Percentiles rank a stretch among this genome's conserved stretches.
phyloP scores from a whole-genome alignment of 2,329 filamentous ascomycete genomes.

The Pyrenophora seminiperda region DNA sequence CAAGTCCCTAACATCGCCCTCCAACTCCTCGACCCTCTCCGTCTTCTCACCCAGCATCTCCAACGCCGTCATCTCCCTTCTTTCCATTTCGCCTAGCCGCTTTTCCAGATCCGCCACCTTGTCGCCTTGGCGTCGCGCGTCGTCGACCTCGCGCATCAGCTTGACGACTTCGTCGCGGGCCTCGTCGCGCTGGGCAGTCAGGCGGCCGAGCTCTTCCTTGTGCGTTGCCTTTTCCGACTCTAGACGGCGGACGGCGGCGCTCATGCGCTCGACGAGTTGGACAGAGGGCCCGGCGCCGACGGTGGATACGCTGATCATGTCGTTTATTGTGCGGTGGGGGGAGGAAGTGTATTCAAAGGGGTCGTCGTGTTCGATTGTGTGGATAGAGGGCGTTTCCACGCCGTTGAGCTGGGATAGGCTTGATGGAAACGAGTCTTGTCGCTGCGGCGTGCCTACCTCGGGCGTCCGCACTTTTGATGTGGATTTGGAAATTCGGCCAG shows the following conservation, averaged over 20 bases:
- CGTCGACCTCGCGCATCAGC: constrained; percentile 85
- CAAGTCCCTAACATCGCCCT: constrained; percentile 85
- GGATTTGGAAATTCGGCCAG: constrained; percentile 40
- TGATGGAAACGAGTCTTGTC: constrained; percentile 44
- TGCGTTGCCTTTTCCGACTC: constrained; percentile 90
- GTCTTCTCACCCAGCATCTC: constrained; percentile 98
- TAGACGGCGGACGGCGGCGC: constrained; percentile 84
- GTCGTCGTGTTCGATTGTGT: constrained; percentile 54
- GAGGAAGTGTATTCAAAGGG: constrained; percentile 63
- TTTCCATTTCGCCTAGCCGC: constrained; percentile 70
- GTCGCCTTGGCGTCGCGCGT: constrained; percentile 64
- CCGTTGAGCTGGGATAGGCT: constrained; percentile 46
- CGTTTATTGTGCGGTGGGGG: constrained; percentile 68
- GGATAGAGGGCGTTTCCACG: constrained; percentile 55
- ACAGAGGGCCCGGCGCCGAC: constrained; percentile 90
- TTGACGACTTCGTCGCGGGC: constrained; percentile 88
- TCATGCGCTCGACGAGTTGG: constrained; percentile 95
- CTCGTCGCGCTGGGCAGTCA: constrained; percentile 87
- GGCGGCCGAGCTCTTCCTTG: constrained; percentile 81
- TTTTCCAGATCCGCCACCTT: constrained; percentile 69
- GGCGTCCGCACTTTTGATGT: constrained; percentile 43
- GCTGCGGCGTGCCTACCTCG: constrained; percentile 39
- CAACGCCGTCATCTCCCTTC: constrained; percentile 85
- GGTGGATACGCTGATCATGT: constrained; percentile 87
- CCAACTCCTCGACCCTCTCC: constrained; percentile 89